Conservation (phyloP, 2,329 filamentous ascomycete species). For the Fusarium globosum region DNA sequence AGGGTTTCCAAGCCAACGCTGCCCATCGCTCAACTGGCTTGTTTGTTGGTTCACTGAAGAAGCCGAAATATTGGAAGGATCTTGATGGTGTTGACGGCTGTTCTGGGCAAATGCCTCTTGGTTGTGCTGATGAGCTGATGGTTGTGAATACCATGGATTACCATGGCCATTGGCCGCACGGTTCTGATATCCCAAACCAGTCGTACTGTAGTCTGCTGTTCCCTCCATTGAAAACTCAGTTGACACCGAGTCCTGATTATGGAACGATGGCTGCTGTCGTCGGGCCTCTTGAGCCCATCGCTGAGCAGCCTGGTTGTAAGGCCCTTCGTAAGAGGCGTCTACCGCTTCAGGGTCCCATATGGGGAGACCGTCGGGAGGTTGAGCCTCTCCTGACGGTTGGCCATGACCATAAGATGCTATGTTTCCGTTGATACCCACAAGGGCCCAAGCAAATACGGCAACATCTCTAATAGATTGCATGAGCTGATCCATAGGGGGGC, state of each 20-base stretch:
- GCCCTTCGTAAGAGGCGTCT: conserved; percentile 35
- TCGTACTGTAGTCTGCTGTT: not conserved
- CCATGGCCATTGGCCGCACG: conserved; percentile 5
- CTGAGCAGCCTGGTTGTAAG: conserved; percentile 41
- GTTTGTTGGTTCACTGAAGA: conserved; percentile 1
- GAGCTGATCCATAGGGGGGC: conserved; percentile 70
- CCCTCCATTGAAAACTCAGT: conserved; percentile 1
- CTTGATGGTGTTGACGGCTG: conserved; percentile 2
- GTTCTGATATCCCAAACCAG: conserved; percentile 8
- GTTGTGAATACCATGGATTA: conserved; percentile 22
- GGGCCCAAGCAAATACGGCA: conserved; percentile 89
- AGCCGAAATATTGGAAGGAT: not conserved
- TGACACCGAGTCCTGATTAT: conserved; percentile 3
- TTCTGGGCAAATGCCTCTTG: conserved; percentile 29
- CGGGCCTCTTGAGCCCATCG: conserved; percentile 33
- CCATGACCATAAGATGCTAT: conserved; percentile 73
- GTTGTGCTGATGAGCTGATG: conserved; percentile 24
- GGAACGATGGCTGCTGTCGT: conserved; percentile 1
- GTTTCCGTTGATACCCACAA: conserved; percentile 83
- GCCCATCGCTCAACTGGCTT: conserved; percentile 1
- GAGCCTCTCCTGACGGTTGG: conserved; percentile 69
- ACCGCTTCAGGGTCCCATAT: conserved; percentile 41
- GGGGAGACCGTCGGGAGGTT: conserved; percentile 57
- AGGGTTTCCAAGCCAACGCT: conserved; percentile 7
- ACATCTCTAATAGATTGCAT: conserved; percentile 86